phyloP scores from a whole-genome alignment of 306 rosid genomes.

The Geum urbanum region DNA sequence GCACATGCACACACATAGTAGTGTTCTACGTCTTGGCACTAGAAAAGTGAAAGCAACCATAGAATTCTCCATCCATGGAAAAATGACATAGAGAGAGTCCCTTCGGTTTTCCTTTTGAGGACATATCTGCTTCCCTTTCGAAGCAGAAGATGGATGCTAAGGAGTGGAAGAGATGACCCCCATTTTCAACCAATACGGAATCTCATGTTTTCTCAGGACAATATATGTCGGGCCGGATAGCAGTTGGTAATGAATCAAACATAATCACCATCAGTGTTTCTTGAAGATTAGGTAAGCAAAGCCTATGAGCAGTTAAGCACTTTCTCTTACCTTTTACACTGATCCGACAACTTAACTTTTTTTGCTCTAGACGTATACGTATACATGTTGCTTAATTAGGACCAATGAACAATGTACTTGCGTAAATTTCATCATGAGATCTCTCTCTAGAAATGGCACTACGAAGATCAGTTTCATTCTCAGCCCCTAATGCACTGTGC shows the following conservation, averaged over 20 bases:
- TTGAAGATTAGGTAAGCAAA: background rate
- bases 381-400: no score
- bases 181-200: constrained; percentile 10
- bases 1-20: background rate
- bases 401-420: no score
- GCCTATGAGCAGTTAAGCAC: background rate
- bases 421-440: background rate
- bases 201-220: constrained; percentile 9
- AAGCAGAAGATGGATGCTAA: background rate
- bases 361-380: no score
- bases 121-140: constrained; percentile 6
- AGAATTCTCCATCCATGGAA: constrained; percentile 47
- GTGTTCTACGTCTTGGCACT: constrained; percentile 21
- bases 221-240: constrained; percentile 12
- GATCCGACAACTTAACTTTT: no score
- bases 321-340: background rate
- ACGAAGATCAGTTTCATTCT: background rate
- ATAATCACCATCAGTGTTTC: constrained; percentile 6
- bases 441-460: no score
- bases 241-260: constrained; percentile 2
- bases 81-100: constrained; percentile 41
- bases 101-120: constrained; percentile 11
- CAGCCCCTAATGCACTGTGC: background rate
- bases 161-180: constrained; percentile 4
- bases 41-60: constrained; percentile 49